Evolutionary conservation across 2,329 filamentous ascomycete species (phyloP).

Genomic region (Venturia carpophila): DNA sequence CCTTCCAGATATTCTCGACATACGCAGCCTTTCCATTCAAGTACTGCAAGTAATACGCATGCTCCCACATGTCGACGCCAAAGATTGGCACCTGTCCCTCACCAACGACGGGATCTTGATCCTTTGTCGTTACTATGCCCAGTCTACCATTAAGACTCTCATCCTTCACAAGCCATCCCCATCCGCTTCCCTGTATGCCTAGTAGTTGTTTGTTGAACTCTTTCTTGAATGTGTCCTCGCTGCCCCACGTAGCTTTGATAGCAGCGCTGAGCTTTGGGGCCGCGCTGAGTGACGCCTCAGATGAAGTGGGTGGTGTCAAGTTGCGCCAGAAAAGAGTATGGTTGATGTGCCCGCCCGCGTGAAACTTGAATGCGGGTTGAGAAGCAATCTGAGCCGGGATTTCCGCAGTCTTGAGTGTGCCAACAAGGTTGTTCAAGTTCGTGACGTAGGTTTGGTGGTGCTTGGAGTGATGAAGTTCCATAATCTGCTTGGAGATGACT

Average conservation of each 20-base stretch:
- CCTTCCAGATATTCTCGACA: slow-evolving; percentile 67
- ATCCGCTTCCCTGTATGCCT: slow-evolving; percentile 73
- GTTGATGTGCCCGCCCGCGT: slow-evolving; percentile 88
- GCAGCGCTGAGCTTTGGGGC: slow-evolving; percentile 51
- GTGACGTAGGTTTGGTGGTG: slow-evolving; percentile 73
- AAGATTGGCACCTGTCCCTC: slow-evolving; percentile 58
- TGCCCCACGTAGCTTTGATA: slow-evolving; percentile 61
- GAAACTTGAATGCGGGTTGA: slow-evolving; percentile 72
- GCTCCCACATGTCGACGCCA: slow-evolving; percentile 88
- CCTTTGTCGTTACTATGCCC: slow-evolving; percentile 71
- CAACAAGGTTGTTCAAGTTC: slow-evolving; percentile 62
- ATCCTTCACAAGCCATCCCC: slow-evolving; percentile 77
- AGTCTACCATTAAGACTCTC: slow-evolving; percentile 42
- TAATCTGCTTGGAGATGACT: slow-evolving; percentile 68
- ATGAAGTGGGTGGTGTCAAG: slow-evolving; percentile 53
- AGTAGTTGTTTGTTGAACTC: slow-evolving; percentile 59
- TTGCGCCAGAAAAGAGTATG: slow-evolving; percentile 91
- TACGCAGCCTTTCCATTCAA: slow-evolving; percentile 69
- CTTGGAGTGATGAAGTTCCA: slow-evolving; percentile 73
- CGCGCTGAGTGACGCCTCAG: slow-evolving; percentile 50
- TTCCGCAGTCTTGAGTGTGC: slow-evolving; percentile 54
- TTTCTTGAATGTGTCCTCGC: slow-evolving; percentile 55
- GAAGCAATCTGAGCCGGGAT: slow-evolving; percentile 58
- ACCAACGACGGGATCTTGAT: slow-evolving; percentile 68
- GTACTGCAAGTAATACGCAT: slow-evolving; percentile 85